Percentiles rank a stretch among this genome's conserved stretches.
These are phyloP conservation scores for Eucalyptus globulus DNA, from an alignment of 345 rosid species.

Conservation along the genomic window DNA sequence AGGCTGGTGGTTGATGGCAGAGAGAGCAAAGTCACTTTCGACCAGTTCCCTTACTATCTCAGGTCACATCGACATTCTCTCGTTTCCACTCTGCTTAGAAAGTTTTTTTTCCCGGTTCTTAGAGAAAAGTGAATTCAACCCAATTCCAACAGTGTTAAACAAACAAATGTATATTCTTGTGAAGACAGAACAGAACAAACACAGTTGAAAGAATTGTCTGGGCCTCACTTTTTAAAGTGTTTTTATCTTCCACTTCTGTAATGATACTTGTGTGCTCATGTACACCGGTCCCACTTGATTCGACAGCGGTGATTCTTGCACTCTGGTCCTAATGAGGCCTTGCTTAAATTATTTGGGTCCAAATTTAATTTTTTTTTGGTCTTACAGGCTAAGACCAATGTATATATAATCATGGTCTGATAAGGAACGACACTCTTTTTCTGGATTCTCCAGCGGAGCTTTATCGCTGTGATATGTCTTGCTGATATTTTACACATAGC, in stretches of 20 bases:
- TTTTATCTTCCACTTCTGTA: not conserved
- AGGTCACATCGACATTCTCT: slow-evolving; percentile 17
- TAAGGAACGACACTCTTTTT: not conserved
- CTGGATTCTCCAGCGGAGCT: not conserved
- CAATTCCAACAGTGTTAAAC: not conserved
- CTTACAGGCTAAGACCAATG: not conserved
- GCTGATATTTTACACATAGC: not conserved
- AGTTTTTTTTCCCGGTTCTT: not conserved
- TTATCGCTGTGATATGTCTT: not conserved
- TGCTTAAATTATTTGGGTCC: not conserved
- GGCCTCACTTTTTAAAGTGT: not conserved
- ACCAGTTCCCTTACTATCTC: slow-evolving; percentile 60
- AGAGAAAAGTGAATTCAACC: not conserved
- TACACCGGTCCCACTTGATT: not conserved
- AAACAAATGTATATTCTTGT: not conserved
- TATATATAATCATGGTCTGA: not conserved
- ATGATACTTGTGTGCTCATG: not conserved
- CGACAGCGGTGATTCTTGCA: not conserved
- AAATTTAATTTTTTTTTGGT: not conserved
- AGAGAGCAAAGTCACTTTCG: slow-evolving; percentile 54
- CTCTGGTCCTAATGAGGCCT: not conserved
- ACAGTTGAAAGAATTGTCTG: not conserved
- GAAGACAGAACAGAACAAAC: not conserved
- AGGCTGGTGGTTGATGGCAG: slow-evolving; percentile 46
- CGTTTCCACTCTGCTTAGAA: not conserved